Evolutionary conservation across 768 basidiomycete genomes (phyloP).

Genomic region (Suillus clintonianus): DNA sequence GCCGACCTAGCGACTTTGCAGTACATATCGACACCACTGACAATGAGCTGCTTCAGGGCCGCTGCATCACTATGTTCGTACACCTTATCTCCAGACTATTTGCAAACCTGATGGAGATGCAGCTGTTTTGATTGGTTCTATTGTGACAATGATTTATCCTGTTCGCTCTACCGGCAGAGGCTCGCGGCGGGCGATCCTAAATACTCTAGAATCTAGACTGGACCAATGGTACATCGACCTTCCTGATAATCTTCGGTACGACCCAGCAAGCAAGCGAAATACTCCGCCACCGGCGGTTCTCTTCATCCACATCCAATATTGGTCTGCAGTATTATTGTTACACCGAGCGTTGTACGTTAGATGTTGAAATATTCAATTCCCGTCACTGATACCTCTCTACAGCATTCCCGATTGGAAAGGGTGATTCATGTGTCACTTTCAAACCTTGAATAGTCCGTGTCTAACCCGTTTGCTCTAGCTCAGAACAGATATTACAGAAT

Average conservation of each 20-base stretch:
- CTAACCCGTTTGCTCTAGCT: conserved; percentile 28
- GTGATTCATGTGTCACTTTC: conserved; percentile 36
- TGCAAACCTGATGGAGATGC: conserved; percentile 1
- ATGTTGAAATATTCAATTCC: background rate
- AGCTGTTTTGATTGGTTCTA: conserved; percentile 70
- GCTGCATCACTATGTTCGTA: conserved; percentile 59
- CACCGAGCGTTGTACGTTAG: conserved; percentile 76
- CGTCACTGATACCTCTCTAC: conserved; percentile 12
- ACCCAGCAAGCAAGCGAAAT: conserved; percentile 52
- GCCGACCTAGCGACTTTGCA: conserved; percentile 40
- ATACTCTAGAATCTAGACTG: conserved; percentile 61
- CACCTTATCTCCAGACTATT: conserved; percentile 6
- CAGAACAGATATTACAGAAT: conserved; percentile 45
- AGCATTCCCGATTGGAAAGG: conserved; percentile 77
- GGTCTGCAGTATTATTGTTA: conserved; percentile 71
- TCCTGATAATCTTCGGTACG: conserved; percentile 63
- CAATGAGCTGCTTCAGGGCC: conserved; percentile 58
- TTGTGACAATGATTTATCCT: conserved; percentile 71
- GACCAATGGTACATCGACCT: conserved; percentile 76
- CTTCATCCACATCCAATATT: conserved; percentile 73
- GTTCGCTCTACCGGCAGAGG: conserved; percentile 51
- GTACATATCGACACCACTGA: conserved; percentile 41
- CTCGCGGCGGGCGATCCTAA: conserved; percentile 51
- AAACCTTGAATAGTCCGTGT: background rate
- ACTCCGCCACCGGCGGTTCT: conserved; percentile 67